These are phyloP conservation scores for Tirmania nivea DNA, from an alignment of 495 filamentous ascomycete genomes.

Conservation along the genomic window DNA sequence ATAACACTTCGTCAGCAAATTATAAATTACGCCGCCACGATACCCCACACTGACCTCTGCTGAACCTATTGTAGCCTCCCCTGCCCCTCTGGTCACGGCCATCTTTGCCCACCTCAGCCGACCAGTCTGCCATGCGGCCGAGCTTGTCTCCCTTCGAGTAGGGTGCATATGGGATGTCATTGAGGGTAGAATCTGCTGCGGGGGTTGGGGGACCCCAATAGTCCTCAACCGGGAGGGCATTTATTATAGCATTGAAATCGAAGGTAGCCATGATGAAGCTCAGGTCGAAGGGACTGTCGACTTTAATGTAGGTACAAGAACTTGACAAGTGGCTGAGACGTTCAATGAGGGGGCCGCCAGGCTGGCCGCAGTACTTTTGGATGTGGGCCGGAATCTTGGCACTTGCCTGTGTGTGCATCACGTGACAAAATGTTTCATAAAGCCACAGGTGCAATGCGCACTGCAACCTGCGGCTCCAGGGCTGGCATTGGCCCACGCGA, in stretches of 20 bases:
- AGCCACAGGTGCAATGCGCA: too few species aligned
- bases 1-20: background rate
- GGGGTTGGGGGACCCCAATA: conserved; percentile 70
- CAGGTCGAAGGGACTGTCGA: too few species aligned
- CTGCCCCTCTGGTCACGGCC: conserved; percentile 45
- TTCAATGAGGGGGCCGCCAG: too few species aligned
- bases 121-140: conserved; percentile 98
- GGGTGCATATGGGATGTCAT: conserved; percentile 88
- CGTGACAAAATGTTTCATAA: too few species aligned
- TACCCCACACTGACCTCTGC: conserved; percentile 42
- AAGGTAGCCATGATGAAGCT: conserved; percentile 11
- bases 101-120: conserved; percentile 65
- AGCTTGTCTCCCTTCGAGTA: conserved; percentile 98
- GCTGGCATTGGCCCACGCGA: too few species aligned
- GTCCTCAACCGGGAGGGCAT: conserved; percentile 36
- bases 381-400: background rate
- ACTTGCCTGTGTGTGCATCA: background rate
- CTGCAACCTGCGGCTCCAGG: too few species aligned
- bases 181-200: conserved; percentile 41
- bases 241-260: conserved; percentile 24
- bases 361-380: background rate
- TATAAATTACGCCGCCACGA: conserved; percentile 2
- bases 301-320: too few species aligned
- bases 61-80: conserved; percentile 76
- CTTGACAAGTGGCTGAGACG: too few species aligned